phyloP scores from a whole-genome alignment of 2,329 filamentous ascomycete genomes.

The Claviceps fusiformis region DNA sequence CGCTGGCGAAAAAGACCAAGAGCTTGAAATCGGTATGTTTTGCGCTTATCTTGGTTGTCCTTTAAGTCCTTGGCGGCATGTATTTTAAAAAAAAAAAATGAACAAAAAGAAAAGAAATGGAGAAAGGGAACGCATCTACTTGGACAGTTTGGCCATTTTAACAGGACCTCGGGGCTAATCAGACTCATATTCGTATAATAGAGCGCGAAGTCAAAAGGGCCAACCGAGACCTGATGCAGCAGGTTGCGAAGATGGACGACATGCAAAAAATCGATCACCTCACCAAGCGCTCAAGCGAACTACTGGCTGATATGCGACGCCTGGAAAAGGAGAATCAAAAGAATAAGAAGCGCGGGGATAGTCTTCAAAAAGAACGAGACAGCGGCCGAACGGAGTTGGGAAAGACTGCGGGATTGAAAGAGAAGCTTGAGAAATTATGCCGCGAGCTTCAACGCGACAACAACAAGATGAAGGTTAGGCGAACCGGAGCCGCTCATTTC shows the following conservation, averaged over 20 bases:
- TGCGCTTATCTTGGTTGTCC: background rate
- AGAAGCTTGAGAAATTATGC: conserved; percentile 93
- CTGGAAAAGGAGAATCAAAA: conserved; percentile 88
- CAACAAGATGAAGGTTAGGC: conserved; percentile 81
- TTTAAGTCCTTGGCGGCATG: background rate
- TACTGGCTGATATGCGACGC: conserved; percentile 89
- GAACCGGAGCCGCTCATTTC: conserved; percentile 1
- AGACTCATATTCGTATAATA: conserved; percentile 21
- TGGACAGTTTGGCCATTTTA: background rate
- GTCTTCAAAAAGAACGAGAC: conserved; percentile 93
- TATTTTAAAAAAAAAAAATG: background rate
- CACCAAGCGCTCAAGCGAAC: conserved; percentile 80
- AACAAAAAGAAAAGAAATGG: too few species aligned
- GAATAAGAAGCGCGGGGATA: conserved; percentile 89
- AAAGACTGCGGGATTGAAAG: conserved; percentile 82
- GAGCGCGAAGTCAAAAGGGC: conserved; percentile 91
- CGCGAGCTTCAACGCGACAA: conserved; percentile 92
- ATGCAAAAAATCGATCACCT: conserved; percentile 84
- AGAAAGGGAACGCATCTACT: too few species aligned
- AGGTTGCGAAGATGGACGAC: conserved; percentile 83
- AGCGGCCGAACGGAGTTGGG: conserved; percentile 74
- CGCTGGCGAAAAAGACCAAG: conserved; percentile 87
- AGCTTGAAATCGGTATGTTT: conserved; percentile 72
- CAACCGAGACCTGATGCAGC: conserved; percentile 75
- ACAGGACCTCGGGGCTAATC: background rate